Base-by-base conservation (phyloP, 75 land plant species). In the Selaginella tamariscina region DNA sequence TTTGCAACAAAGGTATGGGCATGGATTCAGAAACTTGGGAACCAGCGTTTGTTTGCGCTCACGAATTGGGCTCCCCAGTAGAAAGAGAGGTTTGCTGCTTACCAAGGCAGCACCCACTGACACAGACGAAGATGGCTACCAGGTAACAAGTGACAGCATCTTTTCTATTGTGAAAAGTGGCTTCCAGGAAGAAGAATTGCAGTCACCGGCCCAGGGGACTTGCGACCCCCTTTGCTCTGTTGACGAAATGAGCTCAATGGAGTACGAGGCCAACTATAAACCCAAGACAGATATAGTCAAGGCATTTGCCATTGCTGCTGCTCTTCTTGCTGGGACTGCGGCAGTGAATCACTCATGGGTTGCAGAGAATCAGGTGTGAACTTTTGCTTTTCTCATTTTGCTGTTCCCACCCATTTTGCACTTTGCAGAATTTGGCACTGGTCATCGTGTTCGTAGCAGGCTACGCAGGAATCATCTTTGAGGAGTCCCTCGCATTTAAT, bases 161-260 rank as follows among this genome's bases (percentile, higher is more conserved):
- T n/a, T n/a, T n/a, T n/a, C n/a, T n/a, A n/a, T n/a, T n/a, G n/a
- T n/a, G n/a, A n/a, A n/a, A n/a, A n/a, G n/a, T n/a, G n/a, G n/a
- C n/a, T n/a, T n/a, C n/a, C n/a, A n/a, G n/a, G n/a, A n/a, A n/a
- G n/a, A n/a, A n/a, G n/a, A n/a, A n/a, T n/a, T n/a, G n/a, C 49
- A 39, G 49, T 5, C 11, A 39, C 15, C 83, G 24, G 27, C 57
- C 63, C 73, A 79, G 49, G 88, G 85, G 71, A 55, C 79, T 27
- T 86, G 98, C 72, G 98, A 94, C 81, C 98, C 98, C 11, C 68
- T 94, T 60, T 89, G 96, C 69, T 94, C 96, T n/a, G 81, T 89
- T 31, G 98, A 94, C 76, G 98, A 93, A 64, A 77, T 80, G 70
- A 85, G 91, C 65, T 94, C 96, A 32, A 62, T 71, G 29, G 88